Evolutionary conservation across 2,329 filamentous ascomycete species (phyloP).

Genomic region (Monosporascus sp.): DNA sequence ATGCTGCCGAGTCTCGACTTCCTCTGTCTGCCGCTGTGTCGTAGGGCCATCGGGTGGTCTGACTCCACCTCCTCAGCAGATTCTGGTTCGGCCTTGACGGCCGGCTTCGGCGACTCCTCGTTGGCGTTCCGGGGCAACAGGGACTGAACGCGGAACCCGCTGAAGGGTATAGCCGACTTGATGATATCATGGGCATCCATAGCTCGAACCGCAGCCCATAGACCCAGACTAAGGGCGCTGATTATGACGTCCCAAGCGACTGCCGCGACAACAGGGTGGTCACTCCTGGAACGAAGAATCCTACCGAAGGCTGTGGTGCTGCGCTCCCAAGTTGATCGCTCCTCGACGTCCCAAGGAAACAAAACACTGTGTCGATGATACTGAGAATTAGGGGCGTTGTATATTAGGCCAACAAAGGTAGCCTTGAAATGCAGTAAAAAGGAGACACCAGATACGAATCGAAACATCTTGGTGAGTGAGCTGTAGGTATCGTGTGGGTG

Average conservation of each 20-base stretch:
- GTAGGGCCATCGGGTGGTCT: slow-evolving; percentile 14
- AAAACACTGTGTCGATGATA: slow-evolving; percentile 43
- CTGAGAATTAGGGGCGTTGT: slow-evolving; percentile 41
- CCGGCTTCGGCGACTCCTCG: slow-evolving; percentile 6
- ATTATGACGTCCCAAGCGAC: slow-evolving; percentile 55
- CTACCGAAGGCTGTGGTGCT: slow-evolving; percentile 38
- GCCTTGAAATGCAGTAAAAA: slow-evolving; percentile 40
- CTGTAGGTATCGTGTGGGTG: slow-evolving; percentile 33
- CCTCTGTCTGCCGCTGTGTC: slow-evolving; percentile 12
- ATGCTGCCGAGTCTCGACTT: slow-evolving; percentile 17
- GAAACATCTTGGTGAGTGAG: slow-evolving; percentile 42
- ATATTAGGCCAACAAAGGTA: slow-evolving; percentile 36
- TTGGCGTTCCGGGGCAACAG: background rate
- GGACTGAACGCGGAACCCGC: slow-evolving; percentile 4
- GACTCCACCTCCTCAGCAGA: background rate
- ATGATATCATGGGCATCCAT: slow-evolving; percentile 47
- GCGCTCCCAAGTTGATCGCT: slow-evolving; percentile 38
- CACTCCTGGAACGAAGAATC: slow-evolving; percentile 43
- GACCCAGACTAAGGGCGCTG: slow-evolving; percentile 44
- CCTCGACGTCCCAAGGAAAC: slow-evolving; percentile 39
- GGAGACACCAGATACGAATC: slow-evolving; percentile 37
- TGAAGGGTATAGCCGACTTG: slow-evolving; percentile 28
- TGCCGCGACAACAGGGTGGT: slow-evolving; percentile 52
- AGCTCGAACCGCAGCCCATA: slow-evolving; percentile 52
- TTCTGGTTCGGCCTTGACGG: slow-evolving; percentile 5